Evolutionary conservation across 148 eudicot genomes (phyloP).

Genomic region (Spergularia marina): DNA sequence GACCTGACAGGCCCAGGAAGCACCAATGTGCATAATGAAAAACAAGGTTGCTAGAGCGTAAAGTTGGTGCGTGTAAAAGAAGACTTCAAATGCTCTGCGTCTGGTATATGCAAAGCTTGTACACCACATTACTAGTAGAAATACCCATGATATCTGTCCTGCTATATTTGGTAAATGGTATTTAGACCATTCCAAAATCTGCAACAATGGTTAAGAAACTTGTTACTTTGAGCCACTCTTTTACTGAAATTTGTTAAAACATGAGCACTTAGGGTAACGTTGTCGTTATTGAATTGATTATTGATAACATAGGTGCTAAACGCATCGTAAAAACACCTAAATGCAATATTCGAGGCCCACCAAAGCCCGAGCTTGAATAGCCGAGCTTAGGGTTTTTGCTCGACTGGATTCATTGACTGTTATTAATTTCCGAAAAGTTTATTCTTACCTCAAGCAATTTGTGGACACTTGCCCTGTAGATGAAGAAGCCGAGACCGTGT

Average conservation of each 20-base stretch:
- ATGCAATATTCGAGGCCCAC: no score
- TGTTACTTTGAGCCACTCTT: no score
- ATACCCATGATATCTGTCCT: constrained; percentile 41
- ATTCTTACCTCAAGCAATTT: constrained; percentile 28
- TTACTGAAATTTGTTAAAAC: no score
- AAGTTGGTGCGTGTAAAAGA: constrained; percentile 60
- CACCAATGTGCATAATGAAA: constrained; percentile 51
- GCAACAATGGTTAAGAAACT: constrained; percentile 8
- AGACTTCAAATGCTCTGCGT: constrained; percentile 50
- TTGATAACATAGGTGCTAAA: no score
- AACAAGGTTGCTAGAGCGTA: constrained; percentile 49
- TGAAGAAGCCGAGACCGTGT: constrained; percentile 46
- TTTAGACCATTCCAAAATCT: constrained; percentile 44
- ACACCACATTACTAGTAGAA: constrained; percentile 45
- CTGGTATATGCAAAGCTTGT: constrained; percentile 49
- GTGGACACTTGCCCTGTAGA: constrained; percentile 40
- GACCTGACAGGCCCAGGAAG: constrained; percentile 42
- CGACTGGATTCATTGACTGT: no score
- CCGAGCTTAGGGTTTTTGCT: no score
- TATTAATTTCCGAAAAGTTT: no score
- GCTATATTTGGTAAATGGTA: constrained; percentile 39
- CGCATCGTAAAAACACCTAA: no score
- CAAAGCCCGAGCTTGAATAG: no score
- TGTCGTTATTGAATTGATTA: no score
- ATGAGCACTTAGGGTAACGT: no score